A percentile compares a stretch with the other conserved stretches of the same genome.
Conservation (phyloP, 805 yeast species). For the Blastobotrys parvus region DNA sequence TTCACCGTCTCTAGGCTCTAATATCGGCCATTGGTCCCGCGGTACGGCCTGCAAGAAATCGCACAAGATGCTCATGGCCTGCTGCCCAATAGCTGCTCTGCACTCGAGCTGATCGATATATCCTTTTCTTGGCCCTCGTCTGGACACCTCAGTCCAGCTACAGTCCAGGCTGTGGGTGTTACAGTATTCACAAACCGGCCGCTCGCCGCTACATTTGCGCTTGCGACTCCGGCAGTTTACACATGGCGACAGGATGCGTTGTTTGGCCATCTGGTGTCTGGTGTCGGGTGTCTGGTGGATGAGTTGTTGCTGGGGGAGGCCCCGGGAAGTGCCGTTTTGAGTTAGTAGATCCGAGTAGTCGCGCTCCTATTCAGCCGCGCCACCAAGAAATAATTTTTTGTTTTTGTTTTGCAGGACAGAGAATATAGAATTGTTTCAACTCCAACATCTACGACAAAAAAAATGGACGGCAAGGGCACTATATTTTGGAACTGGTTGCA, state of each 20-base stretch:
- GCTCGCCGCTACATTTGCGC: conserved; percentile 3
- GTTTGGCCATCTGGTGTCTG: neutral
- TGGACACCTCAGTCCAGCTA: neutral
- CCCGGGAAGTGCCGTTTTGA: no score
- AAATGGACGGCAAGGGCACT: conserved; percentile 6
- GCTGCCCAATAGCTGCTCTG: neutral
- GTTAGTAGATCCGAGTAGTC: no score
- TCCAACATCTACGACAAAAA: conserved; percentile 10
- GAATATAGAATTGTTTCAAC: no score
- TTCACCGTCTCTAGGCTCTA: no score
- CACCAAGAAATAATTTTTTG: no score
- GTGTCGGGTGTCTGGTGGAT: neutral
- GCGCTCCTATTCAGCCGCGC: no score
- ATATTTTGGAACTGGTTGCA: conserved; percentile 14
- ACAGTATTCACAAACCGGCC: conserved; percentile 3
- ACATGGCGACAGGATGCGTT: conserved; percentile 1
- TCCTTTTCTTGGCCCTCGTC: conserved; percentile 4
- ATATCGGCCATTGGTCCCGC: conserved; percentile 1
- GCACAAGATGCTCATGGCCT: neutral
- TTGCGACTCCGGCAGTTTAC: conserved; percentile 3
- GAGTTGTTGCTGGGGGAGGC: neutral
- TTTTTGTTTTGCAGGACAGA: no score
- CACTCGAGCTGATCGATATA: conserved; percentile 2
- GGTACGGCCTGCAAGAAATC: neutral
- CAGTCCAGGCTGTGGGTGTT: neutral